Evolutionary conservation across 108 stramenopile genomes (phyloP), one percentile per base, ranked within the genome.

Genomic region (Mediolabrus comicus): DNA sequence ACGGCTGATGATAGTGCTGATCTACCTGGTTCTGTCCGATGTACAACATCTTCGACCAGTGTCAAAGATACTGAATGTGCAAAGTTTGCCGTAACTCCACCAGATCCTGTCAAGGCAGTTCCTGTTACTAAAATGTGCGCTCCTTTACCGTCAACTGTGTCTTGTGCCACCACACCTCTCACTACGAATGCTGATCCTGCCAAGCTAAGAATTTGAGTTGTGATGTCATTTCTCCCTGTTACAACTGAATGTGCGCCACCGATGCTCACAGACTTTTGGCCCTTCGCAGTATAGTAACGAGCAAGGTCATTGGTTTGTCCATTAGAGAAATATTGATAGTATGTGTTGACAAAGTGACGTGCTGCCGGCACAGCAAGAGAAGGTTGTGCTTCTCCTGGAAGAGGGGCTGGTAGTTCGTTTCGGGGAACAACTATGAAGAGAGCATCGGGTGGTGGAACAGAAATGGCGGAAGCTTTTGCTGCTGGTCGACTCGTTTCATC

Each of bases 171-270:
- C 3, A 87, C 84, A n/a, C 90, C 87, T 53, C 76, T 74, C 14
- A 91, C 78, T 8, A 67, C 69, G 56, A 86, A 76, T 16, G 69
- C 51, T 25, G 80, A 69, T 13, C 84, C 81, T n/a, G 63, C 60
- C 62, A 88, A 79, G 46, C 75, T 85, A 65, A 74, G 59, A 53
- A 88, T 74, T 65, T 88, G 87, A 24, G 81, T 38, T 28, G 77
- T 35, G 24, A 83, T 77, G 57, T 88, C 85, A 36, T 56, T 61
- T 41, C 68, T 62, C 26, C 80, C 77, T 3, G 62, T 43, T 29
- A 86, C 87, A 30, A 88, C 61, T 3, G 86, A 80, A 73, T 91
- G 87, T 35, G 90, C 90, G 27, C 90, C 90, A 53, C 90, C 87
- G 8, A 91, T 77, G n/a, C 80, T 86, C 3, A 91, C 61, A 2